phyloP scores from a whole-genome alignment of 148 eudicot genomes.

The Rhododendron ferrugineum region DNA sequence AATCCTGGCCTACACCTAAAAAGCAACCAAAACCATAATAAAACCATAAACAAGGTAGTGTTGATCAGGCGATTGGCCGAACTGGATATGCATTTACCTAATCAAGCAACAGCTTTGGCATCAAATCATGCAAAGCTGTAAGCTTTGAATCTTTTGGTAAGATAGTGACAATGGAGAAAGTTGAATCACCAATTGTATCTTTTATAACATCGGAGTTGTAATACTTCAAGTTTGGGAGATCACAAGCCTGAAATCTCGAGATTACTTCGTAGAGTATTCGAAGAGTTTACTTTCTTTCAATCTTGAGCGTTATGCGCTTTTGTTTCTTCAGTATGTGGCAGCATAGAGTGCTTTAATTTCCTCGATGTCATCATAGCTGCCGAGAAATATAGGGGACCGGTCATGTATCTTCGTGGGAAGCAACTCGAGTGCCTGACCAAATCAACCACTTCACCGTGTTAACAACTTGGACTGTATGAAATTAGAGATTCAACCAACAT shows the following conservation, averaged over 20 bases:
- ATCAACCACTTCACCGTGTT: background rate
- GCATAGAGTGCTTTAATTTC: conserved; percentile 84
- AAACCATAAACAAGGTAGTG: background rate
- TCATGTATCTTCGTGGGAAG: conserved; percentile 79
- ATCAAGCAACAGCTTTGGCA: background rate
- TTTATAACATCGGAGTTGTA: background rate
- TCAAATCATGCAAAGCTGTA: background rate
- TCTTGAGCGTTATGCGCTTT: conserved; percentile 36
- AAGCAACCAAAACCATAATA: background rate
- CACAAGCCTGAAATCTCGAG: background rate
- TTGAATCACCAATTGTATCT: background rate
- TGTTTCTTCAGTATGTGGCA: conserved; percentile 38
- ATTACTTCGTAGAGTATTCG: background rate
- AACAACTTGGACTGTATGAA: background rate
- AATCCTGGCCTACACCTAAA: background rate
- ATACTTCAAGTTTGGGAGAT: background rate
- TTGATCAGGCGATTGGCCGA: background rate
- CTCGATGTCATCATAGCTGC: conserved; percentile 91
- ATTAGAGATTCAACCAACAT: background rate
- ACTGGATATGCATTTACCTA: background rate
- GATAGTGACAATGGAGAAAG: background rate
- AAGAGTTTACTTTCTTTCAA: conserved; percentile 6
- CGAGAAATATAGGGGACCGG: conserved; percentile 86
- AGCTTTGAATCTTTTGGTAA: background rate
- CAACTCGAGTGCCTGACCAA: conserved; percentile 82